A percentile compares a stretch with the other conserved stretches of the same genome.
These are phyloP conservation scores for Coniella lustricola DNA, from an alignment of 2,329 filamentous ascomycete species.

Conservation along the genomic window DNA sequence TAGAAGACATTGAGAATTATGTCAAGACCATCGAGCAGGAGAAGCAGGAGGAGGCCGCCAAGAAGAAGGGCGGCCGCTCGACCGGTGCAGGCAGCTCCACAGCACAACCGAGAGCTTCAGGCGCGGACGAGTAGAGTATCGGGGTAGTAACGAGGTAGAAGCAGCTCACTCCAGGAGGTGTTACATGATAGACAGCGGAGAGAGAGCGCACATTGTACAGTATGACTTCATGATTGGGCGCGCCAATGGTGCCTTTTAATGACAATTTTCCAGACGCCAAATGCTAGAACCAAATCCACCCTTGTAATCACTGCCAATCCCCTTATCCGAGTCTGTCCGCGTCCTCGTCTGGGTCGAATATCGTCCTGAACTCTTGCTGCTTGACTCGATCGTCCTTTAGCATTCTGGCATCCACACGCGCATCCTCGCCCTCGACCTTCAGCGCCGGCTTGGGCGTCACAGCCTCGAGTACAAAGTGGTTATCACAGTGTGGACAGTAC, in stretches of 20 bases:
- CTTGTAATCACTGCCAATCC: background rate
- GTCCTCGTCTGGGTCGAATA: slow-evolving; percentile 69
- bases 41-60: slow-evolving; percentile 97
- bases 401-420: slow-evolving; percentile 80
- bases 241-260: slow-evolving; percentile 14
- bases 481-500: slow-evolving; percentile 98
- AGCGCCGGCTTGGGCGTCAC: slow-evolving; percentile 74
- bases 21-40: slow-evolving; percentile 99
- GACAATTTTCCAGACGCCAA: slow-evolving; percentile 16
- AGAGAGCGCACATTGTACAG: slow-evolving; percentile 13
- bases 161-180: background rate
- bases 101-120: slow-evolving; percentile 60
- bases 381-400: slow-evolving; percentile 80
- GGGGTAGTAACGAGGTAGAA: slow-evolving; percentile 4
- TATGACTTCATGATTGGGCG: slow-evolving; percentile 17
- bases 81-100: slow-evolving; percentile 64
- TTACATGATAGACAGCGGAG: slow-evolving; percentile 7
- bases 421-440: slow-evolving; percentile 86
- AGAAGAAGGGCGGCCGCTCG: slow-evolving; percentile 81
- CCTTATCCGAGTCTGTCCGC: slow-evolving; percentile 68
- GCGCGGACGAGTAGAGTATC: slow-evolving; percentile 20
- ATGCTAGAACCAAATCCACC: slow-evolving; percentile 3
- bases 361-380: slow-evolving; percentile 51
- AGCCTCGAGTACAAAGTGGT: slow-evolving; percentile 93
- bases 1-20: slow-evolving; percentile 93